Evolutionary conservation across 2,329 filamentous ascomycete genomes (phyloP).

Genomic region (Aspergillus sp.): DNA sequence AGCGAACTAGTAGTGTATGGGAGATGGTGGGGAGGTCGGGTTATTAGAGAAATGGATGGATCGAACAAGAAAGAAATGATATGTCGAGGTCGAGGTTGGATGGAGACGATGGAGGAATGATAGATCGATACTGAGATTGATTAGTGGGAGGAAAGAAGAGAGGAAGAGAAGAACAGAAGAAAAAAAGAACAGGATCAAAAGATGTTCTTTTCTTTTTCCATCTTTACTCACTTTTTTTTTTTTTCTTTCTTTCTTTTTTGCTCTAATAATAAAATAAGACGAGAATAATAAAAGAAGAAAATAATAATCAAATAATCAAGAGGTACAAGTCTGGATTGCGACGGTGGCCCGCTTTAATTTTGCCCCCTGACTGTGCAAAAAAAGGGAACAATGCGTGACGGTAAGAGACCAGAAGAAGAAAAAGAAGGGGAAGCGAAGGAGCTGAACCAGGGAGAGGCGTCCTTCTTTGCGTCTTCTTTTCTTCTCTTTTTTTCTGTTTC

Average conservation of each 20-base stretch:
- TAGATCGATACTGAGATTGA: constrained; percentile 1
- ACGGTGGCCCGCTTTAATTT: too few species aligned
- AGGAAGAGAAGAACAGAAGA: constrained; percentile 4
- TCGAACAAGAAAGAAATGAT: constrained; percentile 2
- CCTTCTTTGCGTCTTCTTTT: neutral
- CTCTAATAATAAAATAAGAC: neutral
- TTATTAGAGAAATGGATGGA: constrained; percentile 3
- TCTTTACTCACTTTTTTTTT: constrained; percentile 3
- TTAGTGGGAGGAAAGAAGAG: constrained; percentile 5
- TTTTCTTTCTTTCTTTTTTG: neutral
- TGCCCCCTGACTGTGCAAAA: too few species aligned
- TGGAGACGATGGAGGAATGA: constrained; percentile 1
- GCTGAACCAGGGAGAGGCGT: too few species aligned
- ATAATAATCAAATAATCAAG: too few species aligned
- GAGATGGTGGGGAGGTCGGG: neutral
- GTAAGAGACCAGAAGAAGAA: too few species aligned
- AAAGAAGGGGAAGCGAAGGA: too few species aligned
- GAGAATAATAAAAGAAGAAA: neutral
- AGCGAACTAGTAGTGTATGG: constrained; percentile 2
- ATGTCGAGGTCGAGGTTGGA: neutral
- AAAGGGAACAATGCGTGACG: too few species aligned
- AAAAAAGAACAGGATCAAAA: constrained; percentile 9
- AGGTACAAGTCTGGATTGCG: too few species aligned
- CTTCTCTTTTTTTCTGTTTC: neutral
- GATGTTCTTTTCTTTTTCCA: constrained; percentile 6